phyloP scores from a whole-genome alignment of 805 yeast species.

The Cephaloascus fragrans region DNA sequence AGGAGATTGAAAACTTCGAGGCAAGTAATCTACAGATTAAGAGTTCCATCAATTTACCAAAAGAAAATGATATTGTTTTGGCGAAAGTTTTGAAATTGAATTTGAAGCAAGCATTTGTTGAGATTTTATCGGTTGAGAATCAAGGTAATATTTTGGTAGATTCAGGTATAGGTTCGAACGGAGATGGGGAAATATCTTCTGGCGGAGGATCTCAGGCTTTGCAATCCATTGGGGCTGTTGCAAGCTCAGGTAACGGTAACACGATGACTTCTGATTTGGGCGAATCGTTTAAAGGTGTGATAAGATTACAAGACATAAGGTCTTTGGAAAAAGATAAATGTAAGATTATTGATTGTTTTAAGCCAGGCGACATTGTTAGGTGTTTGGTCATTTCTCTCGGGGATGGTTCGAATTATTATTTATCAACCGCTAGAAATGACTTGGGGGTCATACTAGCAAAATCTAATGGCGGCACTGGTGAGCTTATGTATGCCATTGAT shows the following conservation, averaged over 20 bases:
- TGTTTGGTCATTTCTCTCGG: slow-evolving; percentile 83
- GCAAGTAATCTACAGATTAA: not conserved
- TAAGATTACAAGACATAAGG: slow-evolving; percentile 81
- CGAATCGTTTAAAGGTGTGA: slow-evolving; percentile 80
- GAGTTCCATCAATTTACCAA: slow-evolving; percentile 56
- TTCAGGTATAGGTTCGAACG: slow-evolving; percentile 55
- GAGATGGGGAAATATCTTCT: slow-evolving; percentile 24
- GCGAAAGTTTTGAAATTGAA: slow-evolving; percentile 64
- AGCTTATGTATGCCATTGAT: slow-evolving; percentile 77
- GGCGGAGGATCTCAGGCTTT: slow-evolving; percentile 47
- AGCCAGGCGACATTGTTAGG: slow-evolving; percentile 88
- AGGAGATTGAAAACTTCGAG: not conserved
- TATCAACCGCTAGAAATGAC: slow-evolving; percentile 84
- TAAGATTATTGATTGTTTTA: slow-evolving; percentile 65
- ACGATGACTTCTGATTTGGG: slow-evolving; percentile 59
- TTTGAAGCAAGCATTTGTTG: slow-evolving; percentile 65
- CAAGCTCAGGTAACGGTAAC: slow-evolving; percentile 29
- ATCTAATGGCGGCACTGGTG: slow-evolving; percentile 59
- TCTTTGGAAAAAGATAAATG: slow-evolving; percentile 87
- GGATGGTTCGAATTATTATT: slow-evolving; percentile 85
- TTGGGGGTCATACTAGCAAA: slow-evolving; percentile 90
- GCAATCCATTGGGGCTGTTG: slow-evolving; percentile 22
- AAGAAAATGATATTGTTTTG: slow-evolving; percentile 75
- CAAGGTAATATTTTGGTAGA: slow-evolving; percentile 48
- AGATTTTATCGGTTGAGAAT: slow-evolving; percentile 59